phyloP scores from a whole-genome alignment of 495 filamentous ascomycete genomes.

The Trypethelium eluteriae region DNA sequence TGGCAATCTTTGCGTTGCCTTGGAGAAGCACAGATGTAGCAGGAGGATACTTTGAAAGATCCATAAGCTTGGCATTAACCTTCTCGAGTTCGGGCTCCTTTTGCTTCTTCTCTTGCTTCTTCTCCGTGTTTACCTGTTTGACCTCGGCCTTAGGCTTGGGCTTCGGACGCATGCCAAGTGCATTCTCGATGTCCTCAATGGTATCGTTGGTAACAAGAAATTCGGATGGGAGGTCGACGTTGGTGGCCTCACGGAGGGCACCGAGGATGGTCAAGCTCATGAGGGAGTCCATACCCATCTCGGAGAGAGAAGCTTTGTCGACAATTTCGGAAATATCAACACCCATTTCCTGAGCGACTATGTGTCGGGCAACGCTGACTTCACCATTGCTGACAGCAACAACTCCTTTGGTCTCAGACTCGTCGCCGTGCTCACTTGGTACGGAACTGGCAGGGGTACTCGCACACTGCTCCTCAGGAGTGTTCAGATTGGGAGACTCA shows the following conservation, averaged over 20 bases:
- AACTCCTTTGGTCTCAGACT: conserved; percentile 8
- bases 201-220: conserved; percentile 38
- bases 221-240: conserved; percentile 38
- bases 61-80: conserved; percentile 35
- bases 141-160: conserved; percentile 21
- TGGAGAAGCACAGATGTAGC: conserved; percentile 49
- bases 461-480: conserved; percentile 29
- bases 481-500: conserved; percentile 24
- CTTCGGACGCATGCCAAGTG: conserved; percentile 39
- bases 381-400: conserved; percentile 29
- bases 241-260: conserved; percentile 39
- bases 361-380: conserved; percentile 35
- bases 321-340: conserved; percentile 39
- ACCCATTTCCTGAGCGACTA: conserved; percentile 42
- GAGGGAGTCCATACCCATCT: conserved; percentile 42
- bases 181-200: conserved; percentile 42
- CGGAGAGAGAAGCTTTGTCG: conserved; percentile 36
- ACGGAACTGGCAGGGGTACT: conserved; percentile 38
- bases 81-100: conserved; percentile 33
- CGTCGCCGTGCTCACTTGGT: conserved; percentile 23
- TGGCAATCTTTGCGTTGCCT: conserved; percentile 46
- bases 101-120: conserved; percentile 13
- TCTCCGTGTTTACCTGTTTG: conserved; percentile 14
- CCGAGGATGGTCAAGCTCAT: conserved; percentile 43
- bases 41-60: conserved; percentile 36